A percentile compares a stretch with the other conserved stretches of the same genome.
phyloP scores from a whole-genome alignment of 2,329 filamentous ascomycete genomes.

The Blastomyces parvus region DNA sequence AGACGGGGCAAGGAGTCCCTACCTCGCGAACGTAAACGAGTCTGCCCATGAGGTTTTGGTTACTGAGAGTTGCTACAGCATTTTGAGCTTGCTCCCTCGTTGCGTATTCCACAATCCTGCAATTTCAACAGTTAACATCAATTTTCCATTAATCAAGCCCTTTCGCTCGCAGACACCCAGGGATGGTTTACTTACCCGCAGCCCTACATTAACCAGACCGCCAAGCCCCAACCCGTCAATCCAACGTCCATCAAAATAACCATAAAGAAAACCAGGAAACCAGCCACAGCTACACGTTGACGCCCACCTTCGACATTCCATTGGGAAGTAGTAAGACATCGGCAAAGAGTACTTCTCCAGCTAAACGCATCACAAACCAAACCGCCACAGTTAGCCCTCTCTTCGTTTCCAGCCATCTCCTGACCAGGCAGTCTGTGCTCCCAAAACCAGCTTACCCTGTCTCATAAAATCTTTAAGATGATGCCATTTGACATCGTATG shows the following conservation, averaged over 20 bases:
- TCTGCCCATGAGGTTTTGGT: conserved; percentile 97
- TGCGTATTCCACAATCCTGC: conserved; percentile 99
- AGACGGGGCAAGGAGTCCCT: conserved; percentile 18
- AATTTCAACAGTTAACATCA: conserved; percentile 10
- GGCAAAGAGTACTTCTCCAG: conserved; percentile 98
- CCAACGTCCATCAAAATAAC: conserved; percentile 76
- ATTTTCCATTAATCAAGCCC: neutral
- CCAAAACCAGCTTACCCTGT: conserved; percentile 61
- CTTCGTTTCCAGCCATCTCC: neutral
- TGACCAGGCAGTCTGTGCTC: neutral
- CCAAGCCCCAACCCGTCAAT: conserved; percentile 97
- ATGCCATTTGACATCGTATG: conserved; percentile 99
- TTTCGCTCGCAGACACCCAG: neutral
- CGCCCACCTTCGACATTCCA: conserved; percentile 99
- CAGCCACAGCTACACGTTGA: conserved; percentile 81
- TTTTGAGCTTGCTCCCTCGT: conserved; percentile 98
- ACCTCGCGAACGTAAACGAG: conserved; percentile 98
- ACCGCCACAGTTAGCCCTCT: conserved; percentile 25
- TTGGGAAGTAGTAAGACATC: conserved; percentile 99
- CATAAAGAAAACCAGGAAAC: conserved; percentile 53
- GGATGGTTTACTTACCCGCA: conserved; percentile 70
- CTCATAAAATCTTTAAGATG: conserved; percentile 99
- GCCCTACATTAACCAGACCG: conserved; percentile 91
- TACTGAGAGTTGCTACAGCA: conserved; percentile 94
- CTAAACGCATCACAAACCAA: conserved; percentile 46